These are phyloP conservation scores for Aegilops longissima DNA, from an alignment of 176 grass and related monocot species.

Conservation along the genomic window DNA sequence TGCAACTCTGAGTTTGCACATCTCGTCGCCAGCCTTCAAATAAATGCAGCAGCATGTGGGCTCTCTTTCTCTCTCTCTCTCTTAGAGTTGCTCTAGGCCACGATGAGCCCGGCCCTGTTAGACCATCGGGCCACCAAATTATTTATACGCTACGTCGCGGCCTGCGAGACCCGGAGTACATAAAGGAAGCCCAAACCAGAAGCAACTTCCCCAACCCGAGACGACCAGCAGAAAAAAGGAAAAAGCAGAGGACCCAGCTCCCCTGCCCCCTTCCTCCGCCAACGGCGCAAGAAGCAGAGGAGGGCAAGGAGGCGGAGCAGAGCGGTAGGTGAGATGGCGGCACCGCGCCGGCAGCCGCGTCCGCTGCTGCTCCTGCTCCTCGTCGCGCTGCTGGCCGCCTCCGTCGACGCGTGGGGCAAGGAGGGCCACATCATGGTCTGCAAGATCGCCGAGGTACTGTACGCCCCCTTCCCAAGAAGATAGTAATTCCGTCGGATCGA, in stretches of 20 bases:
- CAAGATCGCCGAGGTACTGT: conserved; percentile 79
- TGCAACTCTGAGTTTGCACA: too few species aligned
- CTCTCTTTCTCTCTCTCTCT: too few species aligned
- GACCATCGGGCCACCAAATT: too few species aligned
- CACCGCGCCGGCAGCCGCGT: not conserved
- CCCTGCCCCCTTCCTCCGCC: not conserved
- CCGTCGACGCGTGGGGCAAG: conserved; percentile 75
- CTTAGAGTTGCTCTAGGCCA: too few species aligned
- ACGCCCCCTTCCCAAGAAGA: too few species aligned
- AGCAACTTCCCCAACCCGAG: not conserved
- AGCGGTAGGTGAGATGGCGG: not conserved
- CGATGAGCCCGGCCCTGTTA: too few species aligned
- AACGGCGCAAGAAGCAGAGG: not conserved
- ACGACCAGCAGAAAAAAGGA: not conserved
- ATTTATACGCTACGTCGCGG: not conserved
- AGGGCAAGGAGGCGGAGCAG: not conserved
- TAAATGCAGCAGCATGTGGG: too few species aligned
- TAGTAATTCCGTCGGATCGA: not conserved
- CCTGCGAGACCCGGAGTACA: not conserved
- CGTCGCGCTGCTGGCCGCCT: not conserved
- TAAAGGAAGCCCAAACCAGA: not conserved
- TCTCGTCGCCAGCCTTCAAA: too few species aligned
- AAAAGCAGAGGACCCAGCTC: not conserved
- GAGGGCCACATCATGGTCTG: conserved; percentile 94
- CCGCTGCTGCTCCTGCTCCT: conserved; percentile 32